Base-by-base conservation (phyloP, 1,139 yeast species). In the Yamadazyma conglobata region DNA sequence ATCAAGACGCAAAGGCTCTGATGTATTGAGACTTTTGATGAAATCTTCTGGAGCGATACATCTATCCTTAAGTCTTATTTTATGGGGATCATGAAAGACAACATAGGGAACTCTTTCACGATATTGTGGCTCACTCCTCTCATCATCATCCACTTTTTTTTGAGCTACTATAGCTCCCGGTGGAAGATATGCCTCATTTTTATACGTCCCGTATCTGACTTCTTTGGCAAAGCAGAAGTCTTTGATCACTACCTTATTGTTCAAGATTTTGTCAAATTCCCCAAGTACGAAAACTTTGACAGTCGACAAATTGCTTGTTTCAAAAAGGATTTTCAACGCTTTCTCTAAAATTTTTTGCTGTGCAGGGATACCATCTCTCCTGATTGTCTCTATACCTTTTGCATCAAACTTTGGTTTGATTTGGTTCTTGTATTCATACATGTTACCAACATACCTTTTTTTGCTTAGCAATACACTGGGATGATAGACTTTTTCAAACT, bases 281-380 rank as follows among this genome's bases (percentile, higher is more conserved):
- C 57, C 59, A 19, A 73, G 59, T 1, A 86, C 73, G 46, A 78
- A 89, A 2, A 50, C 39, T 47, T 88, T 88, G 5, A 89, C 84
- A 24, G 53, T 38, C 0, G 95, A 79, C 10, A 91, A 51, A 49
- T 91, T 88, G 23, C 69, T 62, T 0, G 89, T 76, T 14, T 81
- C 82, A 52, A 91, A 91, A 5, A 91, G 56, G 1, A 78, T 64
- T 24, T 82, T 62, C 7, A 91, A 56, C 0, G 84, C 60, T 38
- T 75, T 74, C 40, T 86, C 95, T 15, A 86, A 79, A 24, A 91
- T 78, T 46, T 82, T 82, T 55, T 77, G 94, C 44, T 85, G 95
- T 0, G 95, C 95, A 0, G 95, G 95, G 11, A 89, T 83, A 0
- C 96, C 97, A 56, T 91, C 98, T 42, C 98, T 64, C 38, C 98